Evolutionary conservation across 139 green algal genomes (phyloP), one percentile per base, ranked within the genome.

Genomic region (Zygnema cylindricum): DNA sequence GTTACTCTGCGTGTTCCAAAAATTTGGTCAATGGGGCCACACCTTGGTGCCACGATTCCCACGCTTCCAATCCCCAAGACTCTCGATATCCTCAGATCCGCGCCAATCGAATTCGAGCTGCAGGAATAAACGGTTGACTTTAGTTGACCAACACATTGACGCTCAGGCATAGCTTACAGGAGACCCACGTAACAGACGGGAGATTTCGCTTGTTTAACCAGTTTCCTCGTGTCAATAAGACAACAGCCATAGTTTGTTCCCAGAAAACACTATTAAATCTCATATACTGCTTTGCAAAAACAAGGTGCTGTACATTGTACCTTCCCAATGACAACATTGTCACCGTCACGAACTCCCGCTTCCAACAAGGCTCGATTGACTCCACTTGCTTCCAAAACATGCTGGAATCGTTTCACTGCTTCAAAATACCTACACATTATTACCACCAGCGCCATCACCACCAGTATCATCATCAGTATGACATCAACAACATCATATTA

Each of bases 311-410:
- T n/a, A n/a, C n/a, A 11, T 63, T 43, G 32, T 54, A 92, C 87
- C 87, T 93, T 35, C 1, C 90, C 91, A 43, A 94, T 88, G 54
- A 91, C 71, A 0, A 94, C 77, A n/a, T 69, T 91, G 79, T 94
- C 92, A 1, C 86, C 86, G 54, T 94, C 87, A 21, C 86, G 55
- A 16, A 93, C 82, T 30, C 92, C 92, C 35, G 54, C 35, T 2
- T n/a, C 35, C 35, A 73, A 69, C 30, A 94, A 84, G 38, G 49
- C 88, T 35, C 81, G 39, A 21, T 90, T 84, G 0, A 94, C 40
- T 7, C 92, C 91, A 22, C 76, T 82, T 75, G 82, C 86, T 54
- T 94, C 40, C 33, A 93, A 40, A 23, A 94, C 91, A 11, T 87
- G 25, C 16, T 77, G 77, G 55, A 94, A 94, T 22, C 92, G 84